phyloP scores from a whole-genome alignment of 108 stramenopile genomes.

The Pseudonitzschia pungens region DNA sequence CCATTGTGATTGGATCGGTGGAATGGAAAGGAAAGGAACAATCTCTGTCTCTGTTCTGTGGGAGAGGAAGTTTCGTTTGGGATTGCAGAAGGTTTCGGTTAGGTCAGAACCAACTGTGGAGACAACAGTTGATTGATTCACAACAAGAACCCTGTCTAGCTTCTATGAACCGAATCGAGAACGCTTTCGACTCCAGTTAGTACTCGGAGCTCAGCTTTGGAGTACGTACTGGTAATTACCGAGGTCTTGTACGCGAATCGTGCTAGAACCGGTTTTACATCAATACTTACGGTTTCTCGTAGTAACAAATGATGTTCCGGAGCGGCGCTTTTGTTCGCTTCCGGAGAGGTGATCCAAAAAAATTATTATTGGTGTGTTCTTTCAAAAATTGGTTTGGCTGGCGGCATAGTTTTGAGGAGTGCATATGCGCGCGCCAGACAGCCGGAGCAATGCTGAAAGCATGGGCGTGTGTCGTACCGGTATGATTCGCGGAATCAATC shows the following conservation, averaged over 20 bases:
- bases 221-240: no score
- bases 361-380: background rate
- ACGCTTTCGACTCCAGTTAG: background rate
- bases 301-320: no score
- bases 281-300: background rate
- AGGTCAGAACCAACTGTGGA: background rate
- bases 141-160: background rate
- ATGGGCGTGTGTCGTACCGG: background rate
- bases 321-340: no score
- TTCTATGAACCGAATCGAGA: background rate
- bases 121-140: background rate
- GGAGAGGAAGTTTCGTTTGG: background rate
- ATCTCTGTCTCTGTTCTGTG: no score
- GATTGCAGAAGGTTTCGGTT: background rate
- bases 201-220: no score
- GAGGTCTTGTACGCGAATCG: no score
- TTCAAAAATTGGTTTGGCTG: background rate
- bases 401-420: background rate
- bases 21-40: no score
- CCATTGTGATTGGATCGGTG: no score
- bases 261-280: background rate
- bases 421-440: background rate
- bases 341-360: no score
- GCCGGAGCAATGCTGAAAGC: background rate
- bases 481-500: no score